Evolutionary conservation across 768 basidiomycete species (phyloP).

Genomic region (Amanita subjunquillea): DNA sequence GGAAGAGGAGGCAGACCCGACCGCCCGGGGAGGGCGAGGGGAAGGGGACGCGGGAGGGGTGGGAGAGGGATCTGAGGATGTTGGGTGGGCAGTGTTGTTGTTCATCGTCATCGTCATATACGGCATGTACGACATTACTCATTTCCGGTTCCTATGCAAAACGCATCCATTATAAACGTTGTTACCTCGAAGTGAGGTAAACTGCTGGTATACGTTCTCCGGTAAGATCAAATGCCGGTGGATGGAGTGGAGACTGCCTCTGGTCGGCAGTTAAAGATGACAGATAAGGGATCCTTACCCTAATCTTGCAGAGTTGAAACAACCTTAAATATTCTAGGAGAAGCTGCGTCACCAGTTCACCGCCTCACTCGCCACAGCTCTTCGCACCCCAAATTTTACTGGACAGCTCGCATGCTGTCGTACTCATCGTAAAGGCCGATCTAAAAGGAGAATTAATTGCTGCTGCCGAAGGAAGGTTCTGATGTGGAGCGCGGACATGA

Average conservation of each 20-base stretch:
- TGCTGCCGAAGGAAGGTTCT: neutral
- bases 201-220: no score
- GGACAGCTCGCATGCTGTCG: neutral
- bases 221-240: no score
- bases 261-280: neutral
- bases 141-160: neutral
- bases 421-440: neutral
- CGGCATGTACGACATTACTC: neutral
- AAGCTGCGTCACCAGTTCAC: neutral
- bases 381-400: neutral
- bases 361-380: neutral
- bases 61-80: neutral
- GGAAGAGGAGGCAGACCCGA: constrained; percentile 42
- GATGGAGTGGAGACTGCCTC: neutral
- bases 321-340: neutral
- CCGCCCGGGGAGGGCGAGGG: constrained; percentile 40
- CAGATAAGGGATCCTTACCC: neutral
- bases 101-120: neutral
- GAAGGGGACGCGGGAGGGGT: constrained; percentile 20
- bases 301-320: neutral
- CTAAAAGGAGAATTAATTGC: neutral
- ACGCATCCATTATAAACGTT: neutral
- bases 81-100: neutral
- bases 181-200: neutral
- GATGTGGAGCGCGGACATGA: neutral